Evolutionary conservation across 2,329 filamentous ascomycete species (phyloP), one percentile per base, ranked within the genome.

Genomic region (Capronia epimyces): DNA sequence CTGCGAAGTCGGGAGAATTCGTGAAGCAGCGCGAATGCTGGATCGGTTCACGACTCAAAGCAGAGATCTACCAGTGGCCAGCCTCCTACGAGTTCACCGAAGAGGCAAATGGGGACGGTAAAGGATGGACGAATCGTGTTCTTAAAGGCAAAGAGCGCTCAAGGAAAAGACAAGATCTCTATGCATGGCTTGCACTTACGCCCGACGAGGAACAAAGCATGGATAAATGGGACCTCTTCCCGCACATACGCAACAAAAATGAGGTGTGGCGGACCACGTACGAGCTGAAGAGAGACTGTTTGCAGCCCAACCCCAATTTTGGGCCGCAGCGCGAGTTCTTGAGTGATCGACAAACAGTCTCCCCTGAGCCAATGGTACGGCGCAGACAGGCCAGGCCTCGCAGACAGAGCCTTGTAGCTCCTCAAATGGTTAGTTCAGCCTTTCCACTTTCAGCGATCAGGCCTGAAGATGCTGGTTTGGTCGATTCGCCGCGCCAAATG

Each of bases 151-250:
- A 36, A 27, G 44, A 43, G 40, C 50, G 50, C 1, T 53, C 50
- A 27, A 50, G 27, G 41, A 54, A 52, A 44, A 46, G 56, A 16
- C 53, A 56, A 32, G 52, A 56, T 48, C 50, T 58, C 18, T 58
- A 58, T 32, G 56, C 56, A n/a, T 58, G 53, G 50, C 44, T 58
- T 9, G 43, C 43, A n/a, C 46, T 58, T 25, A 54, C 46, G 3
- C 3, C 12, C 3, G 48, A 53, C 21, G 56, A 58, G 32, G 45
- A 53, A 36, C 53, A 52, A 21, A 56, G 53, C 45, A 53, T 58
- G 46, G 53, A 56, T 29, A 58, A 58, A 18, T 58, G 56, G 56
- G 53, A 58, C 25, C 42, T 58, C 5, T 51, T 56, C 42, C 53
- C 56, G 9, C 56, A 58, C 27, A 51, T 36, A 18, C 55, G 55